phyloP scores from a whole-genome alignment of 768 basidiomycete species.

The Albatrellus ellisii region DNA sequence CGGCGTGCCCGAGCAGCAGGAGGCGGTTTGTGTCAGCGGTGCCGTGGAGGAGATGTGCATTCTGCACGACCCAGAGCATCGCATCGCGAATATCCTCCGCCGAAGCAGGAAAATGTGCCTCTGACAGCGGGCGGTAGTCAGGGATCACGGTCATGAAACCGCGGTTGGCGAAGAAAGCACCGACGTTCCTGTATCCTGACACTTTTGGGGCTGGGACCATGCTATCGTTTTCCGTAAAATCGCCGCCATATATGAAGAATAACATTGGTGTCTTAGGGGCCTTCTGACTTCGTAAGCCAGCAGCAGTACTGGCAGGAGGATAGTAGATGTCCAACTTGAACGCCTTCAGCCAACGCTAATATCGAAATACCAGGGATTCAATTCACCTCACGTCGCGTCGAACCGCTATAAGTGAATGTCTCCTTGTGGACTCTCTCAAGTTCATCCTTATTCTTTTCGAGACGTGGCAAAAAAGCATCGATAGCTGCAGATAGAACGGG shows the following conservation, averaged over 20 bases:
- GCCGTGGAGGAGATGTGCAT: neutral
- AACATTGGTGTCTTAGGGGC: too few species aligned
- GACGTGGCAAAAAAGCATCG: too few species aligned
- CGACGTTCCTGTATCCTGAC: neutral
- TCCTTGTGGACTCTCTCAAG: too few species aligned
- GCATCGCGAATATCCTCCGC: neutral
- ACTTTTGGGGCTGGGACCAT: neutral
- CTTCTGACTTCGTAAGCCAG: neutral
- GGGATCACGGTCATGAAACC: neutral
- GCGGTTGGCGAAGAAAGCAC: neutral
- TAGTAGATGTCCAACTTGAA: neutral
- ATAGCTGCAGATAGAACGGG: too few species aligned
- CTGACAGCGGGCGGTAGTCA: neutral
- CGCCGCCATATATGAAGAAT: neutral
- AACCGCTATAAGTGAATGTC: too few species aligned
- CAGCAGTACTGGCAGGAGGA: neutral
- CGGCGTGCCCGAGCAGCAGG: neutral
- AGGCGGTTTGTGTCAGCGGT: neutral
- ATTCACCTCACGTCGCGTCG: too few species aligned
- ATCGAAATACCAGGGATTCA: too few species aligned
- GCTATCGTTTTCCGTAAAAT: neutral
- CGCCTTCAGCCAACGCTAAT: too few species aligned
- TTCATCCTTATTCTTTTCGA: too few species aligned
- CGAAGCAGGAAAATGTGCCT: neutral
- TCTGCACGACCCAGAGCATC: conserved; percentile 11